A percentile compares a stretch with the other conserved stretches of the same genome.
These are phyloP conservation scores for Suhomyces pyralidae DNA, from an alignment of 805 yeast genomes.

Conservation along the genomic window DNA sequence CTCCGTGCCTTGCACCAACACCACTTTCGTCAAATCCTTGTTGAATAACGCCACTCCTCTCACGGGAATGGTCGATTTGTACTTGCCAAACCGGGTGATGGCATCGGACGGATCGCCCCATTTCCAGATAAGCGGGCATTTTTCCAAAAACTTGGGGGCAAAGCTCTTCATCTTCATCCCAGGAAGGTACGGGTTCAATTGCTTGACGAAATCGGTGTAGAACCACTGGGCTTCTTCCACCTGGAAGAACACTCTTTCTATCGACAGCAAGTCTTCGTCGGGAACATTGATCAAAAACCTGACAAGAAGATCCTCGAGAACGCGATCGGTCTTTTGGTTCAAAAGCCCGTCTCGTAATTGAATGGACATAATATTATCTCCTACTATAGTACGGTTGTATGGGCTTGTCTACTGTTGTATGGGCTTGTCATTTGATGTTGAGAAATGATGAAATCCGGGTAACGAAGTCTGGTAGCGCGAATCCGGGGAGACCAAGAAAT, in stretches of 20 bases:
- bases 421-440: not conserved
- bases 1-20: conserved; percentile 83
- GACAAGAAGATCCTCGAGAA: conserved; percentile 81
- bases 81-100: conserved; percentile 70
- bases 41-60: conserved; percentile 92
- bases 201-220: conserved; percentile 78
- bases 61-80: conserved; percentile 89
- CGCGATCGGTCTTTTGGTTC: conserved; percentile 66
- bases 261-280: conserved; percentile 78
- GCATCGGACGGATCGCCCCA: conserved; percentile 86
- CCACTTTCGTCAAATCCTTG: conserved; percentile 59
- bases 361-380: conserved; percentile 47
- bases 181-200: conserved; percentile 73
- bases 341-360: conserved; percentile 55
- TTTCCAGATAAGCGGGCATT: conserved; percentile 75
- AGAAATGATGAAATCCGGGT: not conserved
- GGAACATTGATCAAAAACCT: conserved; percentile 92
- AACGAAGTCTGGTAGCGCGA: not conserved
- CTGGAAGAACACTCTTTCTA: conserved; percentile 82
- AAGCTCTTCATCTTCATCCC: conserved; percentile 72
- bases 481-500: too few species aligned
- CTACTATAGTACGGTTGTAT: not conserved
- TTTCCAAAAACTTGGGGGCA: conserved; percentile 60
- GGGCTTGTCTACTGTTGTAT: not conserved
- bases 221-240: conserved; percentile 99